phyloP scores from a whole-genome alignment of 129 eudicot genomes.

The Flaveria ramosissima region DNA sequence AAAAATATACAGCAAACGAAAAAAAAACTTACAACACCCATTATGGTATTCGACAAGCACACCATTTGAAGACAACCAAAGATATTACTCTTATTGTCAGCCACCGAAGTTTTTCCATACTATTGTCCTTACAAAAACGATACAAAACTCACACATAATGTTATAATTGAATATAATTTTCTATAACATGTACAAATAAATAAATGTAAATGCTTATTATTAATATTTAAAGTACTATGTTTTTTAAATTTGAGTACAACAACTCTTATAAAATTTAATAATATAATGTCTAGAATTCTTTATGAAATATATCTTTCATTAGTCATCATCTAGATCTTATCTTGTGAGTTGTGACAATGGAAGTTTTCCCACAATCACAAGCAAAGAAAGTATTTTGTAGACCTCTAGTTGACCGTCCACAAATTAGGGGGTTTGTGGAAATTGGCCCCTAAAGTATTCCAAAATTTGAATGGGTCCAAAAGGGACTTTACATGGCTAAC shows the following conservation, averaged over 20 bases:
- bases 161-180: too few species aligned
- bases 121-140: too few species aligned
- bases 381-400: slow-evolving; percentile 24
- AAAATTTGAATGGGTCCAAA: slow-evolving; percentile 37
- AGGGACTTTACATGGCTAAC: slow-evolving; percentile 33
- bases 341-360: slow-evolving; percentile 12
- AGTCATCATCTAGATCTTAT: slow-evolving; percentile 5
- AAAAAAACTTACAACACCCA: too few species aligned
- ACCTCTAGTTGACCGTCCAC: slow-evolving; percentile 32
- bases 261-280: neutral
- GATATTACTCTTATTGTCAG: too few species aligned
- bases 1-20: too few species aligned
- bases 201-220: too few species aligned
- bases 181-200: too few species aligned
- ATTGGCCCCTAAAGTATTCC: slow-evolving; percentile 33
- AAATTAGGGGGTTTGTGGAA: slow-evolving; percentile 32
- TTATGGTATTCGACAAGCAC: too few species aligned
- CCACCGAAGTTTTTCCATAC: too few species aligned
- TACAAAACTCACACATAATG: too few species aligned
- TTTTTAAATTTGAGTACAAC: neutral
- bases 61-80: too few species aligned
- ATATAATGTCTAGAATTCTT: neutral
- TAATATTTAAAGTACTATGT: too few species aligned
- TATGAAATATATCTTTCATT: neutral
- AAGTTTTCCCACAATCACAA: slow-evolving; percentile 29